phyloP scores from a whole-genome alignment of 305 asterid genomes.

The Stenogyne calaminthoides region DNA sequence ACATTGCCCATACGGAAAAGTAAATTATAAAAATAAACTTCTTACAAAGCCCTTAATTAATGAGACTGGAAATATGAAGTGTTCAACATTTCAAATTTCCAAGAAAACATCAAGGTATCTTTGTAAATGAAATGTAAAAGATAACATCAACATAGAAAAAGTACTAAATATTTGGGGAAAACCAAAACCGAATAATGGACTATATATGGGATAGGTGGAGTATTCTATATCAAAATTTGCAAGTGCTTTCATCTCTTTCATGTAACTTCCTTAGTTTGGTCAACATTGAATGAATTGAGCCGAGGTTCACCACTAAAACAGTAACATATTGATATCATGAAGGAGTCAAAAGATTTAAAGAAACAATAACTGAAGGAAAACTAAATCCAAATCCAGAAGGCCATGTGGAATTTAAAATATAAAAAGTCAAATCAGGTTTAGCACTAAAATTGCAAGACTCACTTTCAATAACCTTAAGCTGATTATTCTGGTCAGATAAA shows the following conservation, averaged over 20 bases:
- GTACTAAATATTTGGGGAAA: not conserved
- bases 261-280: not conserved
- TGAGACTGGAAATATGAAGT: not conserved
- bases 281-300: not conserved
- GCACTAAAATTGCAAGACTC: slow-evolving; percentile 7
- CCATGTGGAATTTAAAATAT: not conserved
- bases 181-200: not conserved
- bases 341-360: not conserved
- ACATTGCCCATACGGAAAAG: not conserved
- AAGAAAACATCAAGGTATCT: not conserved
- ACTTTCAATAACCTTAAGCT: not conserved
- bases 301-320: not conserved
- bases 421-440: not conserved
- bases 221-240: not conserved
- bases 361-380: not conserved
- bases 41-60: not conserved
- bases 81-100: not conserved
- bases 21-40: not conserved
- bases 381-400: not conserved
- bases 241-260: not conserved
- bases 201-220: not conserved
- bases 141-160: not conserved
- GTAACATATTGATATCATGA: slow-evolving; percentile 2
- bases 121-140: not conserved
- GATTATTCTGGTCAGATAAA: not conserved